Conservation (phyloP, 169 alveolate genomes). For the Theileria orientalis region DNA sequence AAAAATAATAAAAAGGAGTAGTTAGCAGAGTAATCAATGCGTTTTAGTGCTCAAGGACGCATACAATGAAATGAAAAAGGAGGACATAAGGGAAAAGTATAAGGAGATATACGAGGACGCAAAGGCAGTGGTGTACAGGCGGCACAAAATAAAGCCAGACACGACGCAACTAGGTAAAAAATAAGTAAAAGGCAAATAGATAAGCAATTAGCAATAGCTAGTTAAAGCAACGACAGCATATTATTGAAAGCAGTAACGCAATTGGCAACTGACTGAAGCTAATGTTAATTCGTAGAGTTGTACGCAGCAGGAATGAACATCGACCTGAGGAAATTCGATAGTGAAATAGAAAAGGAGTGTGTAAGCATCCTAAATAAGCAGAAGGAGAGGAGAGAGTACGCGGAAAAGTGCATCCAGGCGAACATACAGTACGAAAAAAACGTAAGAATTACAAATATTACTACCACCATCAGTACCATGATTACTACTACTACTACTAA, state of each 20-base stretch:
- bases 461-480: neutral
- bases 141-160: slow-evolving; percentile 56
- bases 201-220: no score
- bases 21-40: no score
- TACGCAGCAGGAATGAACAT: neutral
- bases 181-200: slow-evolving; percentile 14
- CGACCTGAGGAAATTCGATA: slow-evolving; percentile 66
- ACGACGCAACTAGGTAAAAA: slow-evolving; percentile 63
- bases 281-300: slow-evolving; percentile 3
- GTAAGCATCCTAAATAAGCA: slow-evolving; percentile 72
- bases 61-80: slow-evolving; percentile 78
- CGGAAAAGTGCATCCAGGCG: slow-evolving; percentile 79
- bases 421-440: slow-evolving; percentile 74
- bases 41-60: slow-evolving; percentile 73
- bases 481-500: neutral
- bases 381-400: slow-evolving; percentile 79
- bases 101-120: slow-evolving; percentile 80
- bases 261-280: neutral
- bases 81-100: slow-evolving; percentile 75
- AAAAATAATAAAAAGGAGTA: no score
- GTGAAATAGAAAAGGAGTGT: slow-evolving; percentile 76
- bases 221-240: slow-evolving; percentile 47
- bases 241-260: no score
- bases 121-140: slow-evolving; percentile 71
- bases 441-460: slow-evolving; percentile 35